Base-by-base conservation (phyloP, 176 grass and related monocot species). In the Aegilops tauschii region DNA sequence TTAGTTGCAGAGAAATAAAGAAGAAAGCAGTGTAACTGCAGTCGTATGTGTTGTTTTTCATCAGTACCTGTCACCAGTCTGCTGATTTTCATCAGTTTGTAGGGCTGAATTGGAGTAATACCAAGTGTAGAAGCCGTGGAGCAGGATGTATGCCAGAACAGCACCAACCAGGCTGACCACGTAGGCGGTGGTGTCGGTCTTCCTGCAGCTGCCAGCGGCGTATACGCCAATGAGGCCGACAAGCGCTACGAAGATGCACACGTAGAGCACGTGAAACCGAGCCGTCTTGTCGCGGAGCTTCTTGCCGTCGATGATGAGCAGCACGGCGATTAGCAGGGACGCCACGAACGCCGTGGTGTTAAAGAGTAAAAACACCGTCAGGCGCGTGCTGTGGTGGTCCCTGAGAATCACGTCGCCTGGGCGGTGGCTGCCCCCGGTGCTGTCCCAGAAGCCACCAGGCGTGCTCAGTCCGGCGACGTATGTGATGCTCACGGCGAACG, bases 261-360 rank as follows among this genome's bases (percentile, higher is more conserved):
- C 36, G 5, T 73, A 63, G 17, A 87, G 78, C 68, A 40, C 25
- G 1, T 3, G 10, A 1, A n/a, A 87, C 6, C 8, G 9, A 13
- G 67, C 17, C 62, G 3, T 56, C 21, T 39, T 75, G 5, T 67
- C 12, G 1, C 47, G 27, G 6, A 88, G 66, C 75, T 37, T 77
- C 61, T 28, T 36, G 1, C 49, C 49, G 0, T 49, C 42, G 6
- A 75, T 49, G 72, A 88, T 52, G 47, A 88, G 74, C 64, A 83
- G 39, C 73, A 84, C 7, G 65, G 59, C 13, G 65, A 84, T 84
- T 14, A 71, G 10, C 65, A 88, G 47, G 27, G 87, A 88, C 9
- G 81, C 87, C 50, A 88, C 87, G 29, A 88, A 88, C 14, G 81
- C 52, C 6, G 74, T 71, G 50, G 73, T 83, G 81, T 88, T 88